Conservation (phyloP, 2,329 filamentous ascomycete genomes). For the Fusarium tupiense region DNA sequence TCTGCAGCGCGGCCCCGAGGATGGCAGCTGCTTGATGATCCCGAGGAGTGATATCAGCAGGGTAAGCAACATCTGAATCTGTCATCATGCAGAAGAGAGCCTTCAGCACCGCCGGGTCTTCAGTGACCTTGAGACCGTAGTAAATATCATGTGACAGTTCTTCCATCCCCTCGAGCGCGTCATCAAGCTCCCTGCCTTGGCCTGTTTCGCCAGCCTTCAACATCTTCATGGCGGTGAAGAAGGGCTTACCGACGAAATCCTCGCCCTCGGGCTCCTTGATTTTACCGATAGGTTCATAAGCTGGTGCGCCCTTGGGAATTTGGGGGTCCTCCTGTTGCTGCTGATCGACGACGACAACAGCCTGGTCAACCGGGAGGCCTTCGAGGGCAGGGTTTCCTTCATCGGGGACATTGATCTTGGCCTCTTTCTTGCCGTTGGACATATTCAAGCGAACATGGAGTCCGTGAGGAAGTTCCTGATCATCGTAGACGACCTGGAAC, state of each 20-base stretch:
- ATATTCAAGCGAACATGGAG: constrained; percentile 75
- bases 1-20: constrained; percentile 67
- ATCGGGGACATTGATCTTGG: constrained; percentile 70
- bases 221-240: constrained; percentile 56
- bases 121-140: constrained; percentile 71
- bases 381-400: constrained; percentile 59
- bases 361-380: constrained; percentile 62
- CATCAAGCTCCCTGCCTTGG: constrained; percentile 53
- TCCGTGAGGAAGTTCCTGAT: constrained; percentile 72
- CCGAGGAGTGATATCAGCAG: constrained; percentile 47
- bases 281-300: constrained; percentile 66
- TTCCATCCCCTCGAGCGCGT: constrained; percentile 66
- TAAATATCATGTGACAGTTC: constrained; percentile 76
- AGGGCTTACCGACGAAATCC: constrained; percentile 42
- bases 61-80: constrained; percentile 39
- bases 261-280: constrained; percentile 61
- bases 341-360: constrained; percentile 65
- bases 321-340: constrained; percentile 48
- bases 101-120: constrained; percentile 63
- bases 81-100: constrained; percentile 67
- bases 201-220: constrained; percentile 56
- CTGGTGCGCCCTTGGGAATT: constrained; percentile 62
- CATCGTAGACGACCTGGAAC: constrained; percentile 70
- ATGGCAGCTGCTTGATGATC: constrained; percentile 66
- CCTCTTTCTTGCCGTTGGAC: constrained; percentile 70